phyloP scores from a whole-genome alignment of 2,329 filamentous ascomycete species.

The Talaromyces atroroseus region DNA sequence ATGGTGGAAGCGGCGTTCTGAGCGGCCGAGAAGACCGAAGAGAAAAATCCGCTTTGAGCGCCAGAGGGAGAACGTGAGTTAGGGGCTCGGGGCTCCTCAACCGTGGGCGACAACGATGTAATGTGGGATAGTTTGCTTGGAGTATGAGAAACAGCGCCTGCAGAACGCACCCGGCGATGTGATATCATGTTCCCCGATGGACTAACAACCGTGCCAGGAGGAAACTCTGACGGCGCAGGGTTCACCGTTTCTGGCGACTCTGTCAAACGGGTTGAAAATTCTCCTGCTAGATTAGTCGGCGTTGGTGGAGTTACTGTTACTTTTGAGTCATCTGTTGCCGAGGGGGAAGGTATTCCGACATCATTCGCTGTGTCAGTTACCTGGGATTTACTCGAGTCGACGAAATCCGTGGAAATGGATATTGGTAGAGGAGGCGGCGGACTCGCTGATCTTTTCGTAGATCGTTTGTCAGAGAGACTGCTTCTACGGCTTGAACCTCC shows the following conservation, averaged over 20 bases:
- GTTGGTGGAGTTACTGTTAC: slow-evolving; percentile 61
- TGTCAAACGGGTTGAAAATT: slow-evolving; percentile 25
- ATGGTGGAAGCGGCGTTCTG: slow-evolving; percentile 86
- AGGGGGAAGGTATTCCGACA: slow-evolving; percentile 30
- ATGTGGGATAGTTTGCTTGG: slow-evolving; percentile 84
- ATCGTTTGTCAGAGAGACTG: slow-evolving; percentile 31
- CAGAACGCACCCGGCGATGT: slow-evolving; percentile 59
- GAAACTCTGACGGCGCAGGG: slow-evolving; percentile 20
- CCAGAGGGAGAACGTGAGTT: slow-evolving; percentile 52
- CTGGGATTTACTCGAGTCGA: slow-evolving; percentile 13
- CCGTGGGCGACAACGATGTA: slow-evolving; percentile 68
- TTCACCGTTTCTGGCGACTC: slow-evolving; percentile 36
- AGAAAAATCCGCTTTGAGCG: slow-evolving; percentile 72
- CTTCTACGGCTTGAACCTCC: slow-evolving; percentile 32
- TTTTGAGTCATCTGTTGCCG: slow-evolving; percentile 26
- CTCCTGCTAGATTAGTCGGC: slow-evolving; percentile 46
- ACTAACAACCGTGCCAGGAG: slow-evolving; percentile 52
- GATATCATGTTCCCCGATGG: slow-evolving; percentile 67
- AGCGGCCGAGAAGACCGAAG: slow-evolving; percentile 83
- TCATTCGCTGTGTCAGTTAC: slow-evolving; percentile 3
- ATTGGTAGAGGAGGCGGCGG: slow-evolving; percentile 29
- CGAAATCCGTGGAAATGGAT: slow-evolving; percentile 28
- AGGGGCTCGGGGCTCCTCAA: slow-evolving; percentile 55
- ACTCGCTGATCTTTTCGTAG: slow-evolving; percentile 22
- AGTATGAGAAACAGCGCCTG: slow-evolving; percentile 48